Evolutionary conservation across 768 basidiomycete genomes (phyloP).

Genomic region (Hypsizygus marmoreus): DNA sequence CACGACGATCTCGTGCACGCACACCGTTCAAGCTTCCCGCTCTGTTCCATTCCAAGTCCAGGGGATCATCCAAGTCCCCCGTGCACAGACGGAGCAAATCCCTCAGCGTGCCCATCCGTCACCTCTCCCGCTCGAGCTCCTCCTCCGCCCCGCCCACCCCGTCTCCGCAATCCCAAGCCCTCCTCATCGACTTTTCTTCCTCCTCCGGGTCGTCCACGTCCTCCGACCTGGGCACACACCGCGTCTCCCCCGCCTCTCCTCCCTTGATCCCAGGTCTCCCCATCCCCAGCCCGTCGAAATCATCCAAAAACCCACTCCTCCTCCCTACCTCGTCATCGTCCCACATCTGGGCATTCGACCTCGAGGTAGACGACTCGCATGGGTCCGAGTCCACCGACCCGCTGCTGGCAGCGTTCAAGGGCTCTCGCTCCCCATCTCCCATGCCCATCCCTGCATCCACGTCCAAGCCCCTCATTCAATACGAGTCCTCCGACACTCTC

Average conservation of each 20-base stretch:
- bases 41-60: slow-evolving; percentile 13
- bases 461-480: slow-evolving; percentile 10
- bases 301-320: slow-evolving; percentile 1
- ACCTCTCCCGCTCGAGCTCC: neutral
- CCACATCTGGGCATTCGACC: slow-evolving; percentile 16
- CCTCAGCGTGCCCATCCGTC: slow-evolving; percentile 12
- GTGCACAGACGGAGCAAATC: slow-evolving; percentile 22
- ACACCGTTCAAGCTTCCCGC: slow-evolving; percentile 15
- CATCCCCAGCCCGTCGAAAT: slow-evolving; percentile 16
- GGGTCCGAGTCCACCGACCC: slow-evolving; percentile 6
- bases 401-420: slow-evolving; percentile 16
- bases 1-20: slow-evolving; percentile 11
- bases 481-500: slow-evolving; percentile 2
- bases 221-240: slow-evolving; percentile 23
- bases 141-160: slow-evolving; percentile 15
- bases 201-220: slow-evolving; percentile 18
- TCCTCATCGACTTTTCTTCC: slow-evolving; percentile 23
- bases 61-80: neutral
- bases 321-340: slow-evolving; percentile 1
- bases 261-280: slow-evolving; percentile 24
- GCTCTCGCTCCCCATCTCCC: neutral
- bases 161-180: slow-evolving; percentile 15
- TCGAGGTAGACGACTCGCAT: slow-evolving; percentile 10
- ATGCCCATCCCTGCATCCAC: neutral
- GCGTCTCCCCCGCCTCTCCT: slow-evolving; percentile 10